Conservation (phyloP, 169 alveolate species). For the Cryptosporidium ubiquitum region DNA sequence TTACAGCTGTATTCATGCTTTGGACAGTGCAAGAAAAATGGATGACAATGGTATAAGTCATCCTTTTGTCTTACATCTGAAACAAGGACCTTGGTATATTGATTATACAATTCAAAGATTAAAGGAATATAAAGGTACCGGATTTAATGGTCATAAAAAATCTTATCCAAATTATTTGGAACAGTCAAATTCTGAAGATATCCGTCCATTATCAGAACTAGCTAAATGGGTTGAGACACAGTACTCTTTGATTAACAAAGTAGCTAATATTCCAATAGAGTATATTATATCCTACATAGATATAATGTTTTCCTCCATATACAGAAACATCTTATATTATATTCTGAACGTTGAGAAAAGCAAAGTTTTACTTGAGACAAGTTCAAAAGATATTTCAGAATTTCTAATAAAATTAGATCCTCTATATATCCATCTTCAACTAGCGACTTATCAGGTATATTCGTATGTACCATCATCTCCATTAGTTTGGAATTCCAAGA, state of each 20-base stretch:
- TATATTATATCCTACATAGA: slow-evolving; percentile 48
- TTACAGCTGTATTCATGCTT: slow-evolving; percentile 46
- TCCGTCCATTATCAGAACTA: slow-evolving; percentile 31
- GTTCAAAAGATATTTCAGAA: slow-evolving; percentile 1
- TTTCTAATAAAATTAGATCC: slow-evolving; percentile 35
- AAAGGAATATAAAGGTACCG: slow-evolving; percentile 44
- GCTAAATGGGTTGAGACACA: slow-evolving; percentile 54
- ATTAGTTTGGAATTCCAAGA: slow-evolving; percentile 74
- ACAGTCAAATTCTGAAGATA: neutral
- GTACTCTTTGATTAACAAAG: slow-evolving; percentile 28
- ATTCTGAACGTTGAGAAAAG: slow-evolving; percentile 7
- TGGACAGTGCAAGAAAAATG: slow-evolving; percentile 40
- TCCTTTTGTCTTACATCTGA: slow-evolving; percentile 64
- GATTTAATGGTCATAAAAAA: slow-evolving; percentile 28
- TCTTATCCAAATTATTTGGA: neutral
- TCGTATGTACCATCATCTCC: slow-evolving; percentile 83
- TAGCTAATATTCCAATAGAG: slow-evolving; percentile 56
- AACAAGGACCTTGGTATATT: slow-evolving; percentile 72
- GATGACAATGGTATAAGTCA: slow-evolving; percentile 67
- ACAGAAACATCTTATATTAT: slow-evolving; percentile 46
- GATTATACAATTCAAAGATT: slow-evolving; percentile 49
- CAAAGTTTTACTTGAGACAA: neutral
- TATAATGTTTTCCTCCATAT: slow-evolving; percentile 48
- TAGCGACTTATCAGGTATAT: slow-evolving; percentile 79
- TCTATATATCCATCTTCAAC: slow-evolving; percentile 51